These are phyloP conservation scores for Xylaria sp. DNA, from an alignment of 2,329 filamentous ascomycete genomes.

Conservation along the genomic window DNA sequence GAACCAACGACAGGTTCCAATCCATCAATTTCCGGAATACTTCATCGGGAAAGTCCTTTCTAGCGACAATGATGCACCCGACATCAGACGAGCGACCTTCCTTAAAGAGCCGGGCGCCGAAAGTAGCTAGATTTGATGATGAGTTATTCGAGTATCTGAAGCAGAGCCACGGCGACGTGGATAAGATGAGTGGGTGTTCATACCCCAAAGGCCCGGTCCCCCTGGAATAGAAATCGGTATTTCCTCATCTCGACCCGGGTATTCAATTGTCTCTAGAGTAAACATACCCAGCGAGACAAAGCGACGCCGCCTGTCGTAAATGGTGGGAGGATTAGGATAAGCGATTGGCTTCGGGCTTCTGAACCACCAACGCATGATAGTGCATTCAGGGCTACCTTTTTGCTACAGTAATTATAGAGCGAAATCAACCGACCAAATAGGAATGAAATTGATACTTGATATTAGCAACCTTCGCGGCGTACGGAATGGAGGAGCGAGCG, in stretches of 20 bases:
- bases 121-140: slow-evolving; percentile 26
- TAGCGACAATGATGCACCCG: slow-evolving; percentile 12
- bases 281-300: slow-evolving; percentile 24
- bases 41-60: background rate
- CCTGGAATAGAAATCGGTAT: background rate
- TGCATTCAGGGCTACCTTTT: background rate
- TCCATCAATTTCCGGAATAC: background rate
- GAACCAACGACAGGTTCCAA: background rate
- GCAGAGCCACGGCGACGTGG: background rate
- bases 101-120: slow-evolving; percentile 31
- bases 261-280: background rate
- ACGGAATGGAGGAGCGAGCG: background rate
- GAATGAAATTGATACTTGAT: background rate
- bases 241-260: background rate
- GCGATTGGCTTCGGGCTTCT: background rate
- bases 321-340: background rate
- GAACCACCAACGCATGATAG: slow-evolving; percentile 12
- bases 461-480: background rate
- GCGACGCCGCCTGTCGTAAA: background rate
- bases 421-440: background rate
- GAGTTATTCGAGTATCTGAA: slow-evolving; percentile 3
- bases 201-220: slow-evolving; percentile 28
- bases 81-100: background rate
- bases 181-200: background rate
- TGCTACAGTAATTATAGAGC: background rate